Evolutionary conservation across 1,284 basidiomycete genomes (phyloP), one percentile per base, ranked within the genome.

Genomic region (Apiotrichum sp.): DNA sequence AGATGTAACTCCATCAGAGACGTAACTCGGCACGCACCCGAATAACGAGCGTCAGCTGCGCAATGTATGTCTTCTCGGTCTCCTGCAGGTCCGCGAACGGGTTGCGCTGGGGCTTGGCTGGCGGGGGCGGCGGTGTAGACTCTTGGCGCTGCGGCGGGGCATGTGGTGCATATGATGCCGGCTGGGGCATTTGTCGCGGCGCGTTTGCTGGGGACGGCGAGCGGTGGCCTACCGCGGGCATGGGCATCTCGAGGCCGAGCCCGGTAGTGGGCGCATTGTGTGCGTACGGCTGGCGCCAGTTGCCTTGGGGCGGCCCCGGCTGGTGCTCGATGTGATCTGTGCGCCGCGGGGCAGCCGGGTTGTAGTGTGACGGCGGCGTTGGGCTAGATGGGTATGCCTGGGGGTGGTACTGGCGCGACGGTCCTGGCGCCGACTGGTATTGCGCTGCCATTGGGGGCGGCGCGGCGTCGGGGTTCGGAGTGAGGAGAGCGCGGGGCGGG

Each of bases 21-120:
- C 43, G 44, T 32, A 9, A 34, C 22, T 35, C 3, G 40, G 9
- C 16, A 58, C 88, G 63, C 70, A 93, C 93, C 69, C 91, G 84
- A 67, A 98, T 96, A 65, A 97, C 84, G 50, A 87, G 86, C 29
- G 90, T 86, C 44, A 98, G 79, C 65, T 91, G 83, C 39, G 93
- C 90, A n/a, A 97, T 90, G 77, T 96, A 98, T 35, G 81, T 72
- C 76, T 86, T 89, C 78, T 98, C 96, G 7, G 89, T 95, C 67
- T 95, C 89, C 62, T 98, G 87, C 61, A 98, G 84, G 77, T 98
- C 95, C 11, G 83, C 82, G 58, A 98, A 81, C 32, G 92, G 93
- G 71, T 95, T 97, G 44, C 71, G 4, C 36, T 39, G 22, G 31
- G 29, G 34, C 14, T n/a, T 45, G 41, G 7, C 46, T 9, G 16